These are phyloP conservation scores for Penicillium rolfsii DNA, from an alignment of 2,329 filamentous ascomycete genomes.

Conservation along the genomic window DNA sequence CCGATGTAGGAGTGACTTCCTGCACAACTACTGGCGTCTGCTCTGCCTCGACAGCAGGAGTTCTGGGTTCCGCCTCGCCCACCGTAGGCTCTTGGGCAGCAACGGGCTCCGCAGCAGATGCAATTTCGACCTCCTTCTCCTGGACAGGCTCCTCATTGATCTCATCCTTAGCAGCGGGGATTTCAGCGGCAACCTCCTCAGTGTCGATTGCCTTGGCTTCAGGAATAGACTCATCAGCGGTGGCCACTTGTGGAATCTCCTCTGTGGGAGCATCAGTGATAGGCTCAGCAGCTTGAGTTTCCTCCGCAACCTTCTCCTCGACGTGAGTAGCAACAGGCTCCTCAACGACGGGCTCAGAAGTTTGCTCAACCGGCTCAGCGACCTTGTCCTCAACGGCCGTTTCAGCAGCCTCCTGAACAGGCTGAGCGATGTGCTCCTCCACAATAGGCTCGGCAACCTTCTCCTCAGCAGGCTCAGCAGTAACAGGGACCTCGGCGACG, in stretches of 20 bases:
- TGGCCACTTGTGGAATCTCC: slow-evolving; percentile 11
- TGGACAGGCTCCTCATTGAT: neutral
- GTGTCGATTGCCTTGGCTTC: slow-evolving; percentile 8
- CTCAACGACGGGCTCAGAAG: slow-evolving; percentile 1
- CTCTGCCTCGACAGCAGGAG: slow-evolving; percentile 9
- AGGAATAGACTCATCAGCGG: slow-evolving; percentile 13
- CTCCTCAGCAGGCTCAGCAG: slow-evolving; percentile 4
- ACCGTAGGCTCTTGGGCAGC: slow-evolving; percentile 9
- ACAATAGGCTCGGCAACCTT: slow-evolving; percentile 2
- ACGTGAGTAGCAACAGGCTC: slow-evolving; percentile 2
- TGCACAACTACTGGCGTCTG: slow-evolving; percentile 10
- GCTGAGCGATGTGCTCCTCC: slow-evolving; percentile 5
- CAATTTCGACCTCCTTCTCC: slow-evolving; percentile 5
- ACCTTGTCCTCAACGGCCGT: neutral
- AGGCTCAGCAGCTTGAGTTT: neutral
- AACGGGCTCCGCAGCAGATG: slow-evolving; percentile 9
- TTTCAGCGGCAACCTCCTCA: neutral
- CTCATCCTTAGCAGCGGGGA: neutral
- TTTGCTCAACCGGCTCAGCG: slow-evolving; percentile 7
- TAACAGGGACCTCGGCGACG: slow-evolving; percentile 6
- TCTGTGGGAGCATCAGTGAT: neutral
- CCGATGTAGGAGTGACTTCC: neutral
- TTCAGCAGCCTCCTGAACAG: slow-evolving; percentile 5
- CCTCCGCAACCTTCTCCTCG: neutral
- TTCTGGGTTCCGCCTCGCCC: neutral